A percentile compares a stretch with the other conserved stretches of the same genome.
phyloP scores from a whole-genome alignment of 768 basidiomycete species.

The Xanthoconium stramineum region DNA sequence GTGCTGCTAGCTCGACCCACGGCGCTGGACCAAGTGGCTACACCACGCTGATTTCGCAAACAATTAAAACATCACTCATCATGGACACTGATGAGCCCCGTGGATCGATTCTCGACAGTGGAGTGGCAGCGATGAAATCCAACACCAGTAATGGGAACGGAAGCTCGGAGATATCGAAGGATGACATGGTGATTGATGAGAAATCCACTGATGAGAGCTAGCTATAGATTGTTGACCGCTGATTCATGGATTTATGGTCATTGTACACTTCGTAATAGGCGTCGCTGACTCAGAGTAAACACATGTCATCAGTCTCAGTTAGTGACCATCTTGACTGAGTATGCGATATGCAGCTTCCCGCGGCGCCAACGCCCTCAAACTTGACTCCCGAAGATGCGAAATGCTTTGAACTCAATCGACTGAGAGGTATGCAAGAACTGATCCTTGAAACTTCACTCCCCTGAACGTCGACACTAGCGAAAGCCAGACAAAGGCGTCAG shows the following conservation, averaged over 20 bases:
- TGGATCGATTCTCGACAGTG: constrained; percentile 18
- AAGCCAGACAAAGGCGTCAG: constrained; percentile 66
- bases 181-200: constrained; percentile 26
- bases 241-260: no score
- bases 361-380: constrained; percentile 15
- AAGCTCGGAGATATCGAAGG: constrained; percentile 17
- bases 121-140: constrained; percentile 14
- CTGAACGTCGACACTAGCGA: constrained; percentile 45
- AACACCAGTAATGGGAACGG: constrained; percentile 15
- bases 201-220: constrained; percentile 12
- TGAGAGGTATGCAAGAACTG: constrained; percentile 52
- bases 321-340: neutral
- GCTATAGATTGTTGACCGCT: no score
- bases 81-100: constrained; percentile 36
- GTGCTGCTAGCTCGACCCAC: constrained; percentile 51
- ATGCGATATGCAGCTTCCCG: constrained; percentile 9
- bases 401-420: constrained; percentile 73
- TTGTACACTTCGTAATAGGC: no score
- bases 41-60: constrained; percentile 40
- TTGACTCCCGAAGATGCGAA: constrained; percentile 67
- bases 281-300: constrained; percentile 1
- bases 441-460: neutral
- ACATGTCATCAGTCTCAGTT: constrained; percentile 15
- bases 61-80: constrained; percentile 20
- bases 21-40: constrained; percentile 77